These are phyloP conservation scores for Arabidopsis hybrid DNA, from an alignment of 441 rosid species.

Conservation along the genomic window DNA sequence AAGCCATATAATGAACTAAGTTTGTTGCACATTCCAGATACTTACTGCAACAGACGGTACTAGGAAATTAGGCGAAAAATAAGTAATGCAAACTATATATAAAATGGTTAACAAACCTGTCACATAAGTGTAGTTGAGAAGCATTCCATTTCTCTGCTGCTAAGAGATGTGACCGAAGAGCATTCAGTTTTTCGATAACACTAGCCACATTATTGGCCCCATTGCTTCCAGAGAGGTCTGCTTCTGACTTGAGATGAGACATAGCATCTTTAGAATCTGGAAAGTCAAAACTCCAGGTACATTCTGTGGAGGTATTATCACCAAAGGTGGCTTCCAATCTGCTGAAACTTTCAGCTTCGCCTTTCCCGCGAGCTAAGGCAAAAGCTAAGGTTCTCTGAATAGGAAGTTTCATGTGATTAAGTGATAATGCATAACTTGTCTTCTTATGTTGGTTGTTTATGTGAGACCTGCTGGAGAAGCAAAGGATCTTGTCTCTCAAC, in stretches of 20 bases:
- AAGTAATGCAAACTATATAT: not conserved
- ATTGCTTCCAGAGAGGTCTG: constrained; percentile 37
- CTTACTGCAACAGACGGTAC: constrained; percentile 47
- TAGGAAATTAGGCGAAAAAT: constrained; percentile 2
- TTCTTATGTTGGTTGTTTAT: constrained; percentile 31
- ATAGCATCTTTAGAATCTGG: constrained; percentile 44
- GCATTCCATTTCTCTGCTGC: constrained; percentile 76
- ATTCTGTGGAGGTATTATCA: constrained; percentile 39
- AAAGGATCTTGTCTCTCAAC: constrained; percentile 37
- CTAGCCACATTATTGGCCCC: constrained; percentile 45
- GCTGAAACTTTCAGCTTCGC: constrained; percentile 44
- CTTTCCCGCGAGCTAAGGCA: constrained; percentile 41
- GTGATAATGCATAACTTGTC: constrained; percentile 35
- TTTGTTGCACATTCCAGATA: constrained; percentile 64
- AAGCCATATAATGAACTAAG: constrained; percentile 66
- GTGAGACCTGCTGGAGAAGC: constrained; percentile 35
- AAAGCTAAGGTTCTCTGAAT: constrained; percentile 42
- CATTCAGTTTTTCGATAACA: constrained; percentile 61
- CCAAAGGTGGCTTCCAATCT: constrained; percentile 39
- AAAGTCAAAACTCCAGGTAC: constrained; percentile 39
- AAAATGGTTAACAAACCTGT: constrained; percentile 51
- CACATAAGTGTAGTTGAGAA: constrained; percentile 61
- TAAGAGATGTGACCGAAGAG: constrained; percentile 62
- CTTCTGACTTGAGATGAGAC: constrained; percentile 40
- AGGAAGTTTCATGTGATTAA: constrained; percentile 38